Conservation (phyloP, 768 basidiomycete species). For the Auriscalpium orientale region DNA sequence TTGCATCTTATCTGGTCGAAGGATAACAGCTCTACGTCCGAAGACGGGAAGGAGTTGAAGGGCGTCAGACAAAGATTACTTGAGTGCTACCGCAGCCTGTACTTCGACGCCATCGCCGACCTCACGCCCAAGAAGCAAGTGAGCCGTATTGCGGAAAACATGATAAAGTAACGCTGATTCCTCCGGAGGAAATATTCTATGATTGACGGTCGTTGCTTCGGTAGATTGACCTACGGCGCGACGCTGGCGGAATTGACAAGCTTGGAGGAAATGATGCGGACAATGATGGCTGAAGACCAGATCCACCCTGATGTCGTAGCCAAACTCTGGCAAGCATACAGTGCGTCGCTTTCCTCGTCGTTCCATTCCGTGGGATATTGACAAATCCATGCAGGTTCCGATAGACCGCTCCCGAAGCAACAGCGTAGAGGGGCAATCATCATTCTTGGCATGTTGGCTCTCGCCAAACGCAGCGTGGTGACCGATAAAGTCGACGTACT, state of each 20-base stretch:
- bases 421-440: conserved; percentile 95
- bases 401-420: conserved; percentile 62
- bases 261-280: conserved; percentile 92
- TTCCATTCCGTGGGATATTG: neutral
- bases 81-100: conserved; percentile 81
- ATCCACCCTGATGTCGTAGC: conserved; percentile 79
- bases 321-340: conserved; percentile 95
- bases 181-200: neutral
- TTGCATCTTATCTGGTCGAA: conserved; percentile 96
- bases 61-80: conserved; percentile 82
- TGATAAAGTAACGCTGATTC: conserved; percentile 72
- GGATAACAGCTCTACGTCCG: conserved; percentile 75
- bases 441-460: conserved; percentile 93
- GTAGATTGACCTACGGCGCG: conserved; percentile 82
- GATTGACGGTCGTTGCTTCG: neutral
- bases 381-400: conserved; percentile 45
- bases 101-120: conserved; percentile 77
- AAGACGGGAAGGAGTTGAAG: conserved; percentile 73
- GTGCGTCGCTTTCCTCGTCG: conserved; percentile 38
- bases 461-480: conserved; percentile 73
- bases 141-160: conserved; percentile 89
- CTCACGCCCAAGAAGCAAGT: conserved; percentile 79
- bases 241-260: conserved; percentile 94
- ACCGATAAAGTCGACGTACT: conserved; percentile 78
- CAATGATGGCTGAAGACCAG: conserved; percentile 86